Base-by-base conservation (phyloP, 176 grass and related monocot genomes). In the Paspalum vaginatum region DNA sequence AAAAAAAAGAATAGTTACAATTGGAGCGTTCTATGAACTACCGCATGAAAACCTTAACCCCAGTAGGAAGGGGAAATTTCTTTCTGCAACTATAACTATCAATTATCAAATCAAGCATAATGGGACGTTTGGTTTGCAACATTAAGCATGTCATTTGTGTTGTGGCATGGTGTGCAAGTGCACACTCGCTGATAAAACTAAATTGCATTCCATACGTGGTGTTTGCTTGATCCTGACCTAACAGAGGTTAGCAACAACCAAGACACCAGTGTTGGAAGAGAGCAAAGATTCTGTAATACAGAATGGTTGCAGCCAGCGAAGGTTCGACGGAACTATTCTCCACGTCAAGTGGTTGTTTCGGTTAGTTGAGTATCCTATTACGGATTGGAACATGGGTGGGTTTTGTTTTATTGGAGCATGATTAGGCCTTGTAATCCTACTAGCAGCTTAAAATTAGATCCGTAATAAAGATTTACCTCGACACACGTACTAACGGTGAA, bases 361-460 rank as follows among this genome's bases (percentile, higher is more conserved):
- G 26, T 57, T 58, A 74, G 18, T 12, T 67, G 39, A 76, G 46
- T 67, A 80, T 74, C 7, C 6, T 74, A 86, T 58, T 74, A 58
- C 6, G 2, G 17, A 39, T 13, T n/a, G 17, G 26, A 59, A 48
- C 50, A 58, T 12, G 51, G 42, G 8, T 27, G 6, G 27, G 8
- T 42, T 69, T 51, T 61, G 21, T 69, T 81, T 71, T 69, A 2
- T 68, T 68, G 0, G 3, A 81, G 1, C 78, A 84, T 44, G 7
- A 43, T 20, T 24, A 54, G 38, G 64, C 65, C 18, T 22, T 44
- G 40, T 68, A 18, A 45, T 68, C 40, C 40, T 43, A 32, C 32
- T 3, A 32, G 32, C 32, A 68, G 20, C 41, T 43, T 44, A 67
- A 9, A 67, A 67, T 44, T 21, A 12, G 39, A 11, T 44, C 40